A percentile compares a stretch with the other conserved stretches of the same genome.
Conservation (phyloP, 2,329 filamentous ascomycete species). For the Lasiodiplodia gonubiensis region DNA sequence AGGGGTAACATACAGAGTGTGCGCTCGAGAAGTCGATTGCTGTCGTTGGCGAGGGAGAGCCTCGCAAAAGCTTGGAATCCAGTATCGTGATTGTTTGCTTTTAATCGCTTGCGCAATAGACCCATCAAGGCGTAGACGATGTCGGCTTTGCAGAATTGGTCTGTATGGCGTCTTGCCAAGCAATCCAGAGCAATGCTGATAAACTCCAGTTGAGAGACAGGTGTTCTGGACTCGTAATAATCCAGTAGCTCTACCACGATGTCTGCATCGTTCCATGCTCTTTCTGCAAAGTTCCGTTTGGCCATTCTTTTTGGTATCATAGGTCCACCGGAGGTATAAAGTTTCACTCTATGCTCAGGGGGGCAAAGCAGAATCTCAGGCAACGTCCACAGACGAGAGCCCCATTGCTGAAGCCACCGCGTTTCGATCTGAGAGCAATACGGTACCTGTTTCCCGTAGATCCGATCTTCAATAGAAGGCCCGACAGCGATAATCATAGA, state of each 20-base stretch:
- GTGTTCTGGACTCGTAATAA: slow-evolving; percentile 3
- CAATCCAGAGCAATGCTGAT: slow-evolving; percentile 20
- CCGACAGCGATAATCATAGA: slow-evolving; percentile 22
- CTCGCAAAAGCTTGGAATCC: slow-evolving; percentile 14
- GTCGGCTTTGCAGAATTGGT: slow-evolving; percentile 4
- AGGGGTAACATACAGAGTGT: slow-evolving; percentile 6
- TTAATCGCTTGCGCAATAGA: neutral
- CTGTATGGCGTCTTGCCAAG: neutral
- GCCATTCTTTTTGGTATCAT: neutral
- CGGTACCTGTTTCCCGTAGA: neutral
- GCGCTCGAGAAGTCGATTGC: slow-evolving; percentile 13
- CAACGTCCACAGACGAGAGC: slow-evolving; percentile 3
- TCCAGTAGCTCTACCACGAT: slow-evolving; percentile 9
- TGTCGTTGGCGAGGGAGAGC: slow-evolving; percentile 13
- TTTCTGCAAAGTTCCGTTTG: slow-evolving; percentile 24
- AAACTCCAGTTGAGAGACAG: neutral
- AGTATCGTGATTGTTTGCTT: neutral
- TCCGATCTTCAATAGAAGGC: neutral
- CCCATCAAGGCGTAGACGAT: slow-evolving; percentile 19
- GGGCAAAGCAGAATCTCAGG: slow-evolving; percentile 15
- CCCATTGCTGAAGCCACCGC: slow-evolving; percentile 1
- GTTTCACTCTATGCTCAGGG: neutral
- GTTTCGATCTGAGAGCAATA: neutral
- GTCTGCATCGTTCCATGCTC: slow-evolving; percentile 10
- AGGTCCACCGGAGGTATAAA: neutral